Evolutionary conservation across 2,329 filamentous ascomycete genomes (phyloP), one percentile per base, ranked within the genome.

Genomic region (Trichoderma koningiopsis): DNA sequence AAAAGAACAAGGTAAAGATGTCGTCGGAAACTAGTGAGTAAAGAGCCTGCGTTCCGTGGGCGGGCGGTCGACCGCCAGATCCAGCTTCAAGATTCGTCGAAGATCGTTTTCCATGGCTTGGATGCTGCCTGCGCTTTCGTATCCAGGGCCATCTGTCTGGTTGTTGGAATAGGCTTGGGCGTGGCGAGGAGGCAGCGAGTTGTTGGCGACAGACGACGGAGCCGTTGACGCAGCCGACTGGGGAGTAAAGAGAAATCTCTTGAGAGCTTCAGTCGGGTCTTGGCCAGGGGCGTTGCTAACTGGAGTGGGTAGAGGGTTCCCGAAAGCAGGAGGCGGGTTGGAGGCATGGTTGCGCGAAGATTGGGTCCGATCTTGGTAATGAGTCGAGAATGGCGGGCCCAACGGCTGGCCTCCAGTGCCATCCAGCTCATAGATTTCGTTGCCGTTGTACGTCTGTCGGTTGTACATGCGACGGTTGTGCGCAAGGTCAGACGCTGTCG

Each of bases 351-450:
- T 77, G 22, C 83, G 83, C 27, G 84, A 86, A 64, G 87, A 87
- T 68, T 83, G 84, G 70, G 90, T 89, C 55, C 88, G 85, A 70
- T 90, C 87, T 6, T 86, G 81, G 73, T 88, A 90, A 0, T 88
- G 87, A 0, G 89, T 91, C 5, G 91, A 89, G 77, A 92, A 92
- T 2, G 90, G 86, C 33, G 89, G 89, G 4, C 86, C 91, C 73
- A 89, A 86, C 35, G 84, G 81, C 57, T 81, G 83, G 55, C 83
- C 83, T 24, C 84, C 83, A 22, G 83, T 85, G 29, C 86, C 86
- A 72, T 92, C 89, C 57, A 94, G 82, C 76, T 96, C 93, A 29
- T 75, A 74, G 31, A 72, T 73, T 62, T 76, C 78, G 31, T 77
- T 75, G 16, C 75, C 74, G 29, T 70, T 70, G 29, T 73, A 70